Percentiles rank a stretch among this genome's conserved stretches.
These are phyloP conservation scores for Saccharomyces hybrid DNA, from an alignment of 1,139 yeast genomes.

Conservation along the genomic window DNA sequence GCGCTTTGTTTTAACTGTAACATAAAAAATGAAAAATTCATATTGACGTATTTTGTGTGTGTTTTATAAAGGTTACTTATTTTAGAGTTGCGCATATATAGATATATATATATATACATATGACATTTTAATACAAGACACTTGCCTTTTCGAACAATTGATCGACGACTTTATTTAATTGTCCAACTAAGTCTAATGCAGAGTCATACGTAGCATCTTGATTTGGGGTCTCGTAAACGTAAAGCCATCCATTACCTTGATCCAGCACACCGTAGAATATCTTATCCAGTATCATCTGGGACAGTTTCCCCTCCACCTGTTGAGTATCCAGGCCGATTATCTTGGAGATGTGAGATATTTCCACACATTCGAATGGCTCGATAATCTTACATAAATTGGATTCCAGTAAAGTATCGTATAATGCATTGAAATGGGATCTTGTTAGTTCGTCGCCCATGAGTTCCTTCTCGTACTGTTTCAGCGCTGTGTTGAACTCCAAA, in stretches of 20 bases:
- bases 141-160: constrained; percentile 90
- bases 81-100: background rate
- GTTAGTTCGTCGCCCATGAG: constrained; percentile 81
- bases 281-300: constrained; percentile 94
- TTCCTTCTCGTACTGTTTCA: constrained; percentile 64
- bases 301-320: constrained; percentile 88
- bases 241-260: constrained; percentile 97
- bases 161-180: constrained; percentile 84
- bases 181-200: constrained; percentile 77
- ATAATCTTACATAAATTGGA: constrained; percentile 90
- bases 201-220: constrained; percentile 86
- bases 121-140: constrained; percentile 43
- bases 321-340: constrained; percentile 81
- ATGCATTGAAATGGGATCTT: constrained; percentile 84
- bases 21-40: background rate
- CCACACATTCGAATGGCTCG: constrained; percentile 93
- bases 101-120: background rate
- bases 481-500: constrained; percentile 78
- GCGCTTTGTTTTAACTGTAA: background rate
- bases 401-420: constrained; percentile 87
- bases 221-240: constrained; percentile 82
- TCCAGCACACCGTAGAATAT: constrained; percentile 92
- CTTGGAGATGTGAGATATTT: constrained; percentile 78
- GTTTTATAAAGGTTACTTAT: background rate
- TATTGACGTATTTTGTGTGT: background rate